Conservation (phyloP, 2,329 filamentous ascomycete genomes). For the Thielaviopsis musarum region DNA sequence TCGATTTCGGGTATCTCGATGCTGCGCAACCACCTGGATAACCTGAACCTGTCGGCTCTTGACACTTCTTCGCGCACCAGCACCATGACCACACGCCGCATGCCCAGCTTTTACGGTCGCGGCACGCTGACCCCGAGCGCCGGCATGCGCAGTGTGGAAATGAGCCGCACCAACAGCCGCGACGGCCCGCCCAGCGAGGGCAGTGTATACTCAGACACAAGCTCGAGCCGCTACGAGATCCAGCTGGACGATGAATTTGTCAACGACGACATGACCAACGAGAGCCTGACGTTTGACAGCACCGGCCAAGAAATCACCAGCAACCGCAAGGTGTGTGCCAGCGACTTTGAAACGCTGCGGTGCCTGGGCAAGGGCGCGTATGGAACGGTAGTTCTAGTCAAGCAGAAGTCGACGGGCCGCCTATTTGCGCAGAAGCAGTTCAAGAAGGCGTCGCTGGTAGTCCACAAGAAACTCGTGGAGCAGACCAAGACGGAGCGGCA, state of each 20-base stretch:
- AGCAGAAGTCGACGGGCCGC: slow-evolving; percentile 70
- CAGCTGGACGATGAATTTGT: slow-evolving; percentile 71
- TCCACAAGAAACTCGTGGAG: slow-evolving; percentile 90
- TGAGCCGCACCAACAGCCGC: slow-evolving; percentile 36
- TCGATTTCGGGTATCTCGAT: slow-evolving; percentile 61
- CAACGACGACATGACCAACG: slow-evolving; percentile 10
- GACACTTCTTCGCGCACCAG: slow-evolving; percentile 36
- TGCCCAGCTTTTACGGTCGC: slow-evolving; percentile 9
- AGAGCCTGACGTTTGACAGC: slow-evolving; percentile 23
- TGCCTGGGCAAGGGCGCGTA: slow-evolving; percentile 95
- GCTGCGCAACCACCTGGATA: slow-evolving; percentile 57
- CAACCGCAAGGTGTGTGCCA: slow-evolving; percentile 66
- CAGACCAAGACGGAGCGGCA: slow-evolving; percentile 94
- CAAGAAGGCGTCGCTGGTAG: slow-evolving; percentile 85
- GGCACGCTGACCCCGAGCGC: slow-evolving; percentile 26
- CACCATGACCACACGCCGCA: slow-evolving; percentile 24
- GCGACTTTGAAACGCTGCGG: slow-evolving; percentile 77
- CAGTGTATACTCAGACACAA: slow-evolving; percentile 48
- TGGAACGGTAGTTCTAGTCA: slow-evolving; percentile 85
- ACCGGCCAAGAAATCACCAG: slow-evolving; percentile 20
- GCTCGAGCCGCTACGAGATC: slow-evolving; percentile 65
- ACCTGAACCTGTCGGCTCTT: slow-evolving; percentile 40
- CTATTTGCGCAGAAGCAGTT: slow-evolving; percentile 98
- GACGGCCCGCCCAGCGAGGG: slow-evolving; percentile 36
- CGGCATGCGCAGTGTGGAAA: slow-evolving; percentile 37